Evolutionary conservation across 2,329 filamentous ascomycete genomes (phyloP), one percentile per base, ranked within the genome.

Genomic region (Chrysoporthe puriensis): DNA sequence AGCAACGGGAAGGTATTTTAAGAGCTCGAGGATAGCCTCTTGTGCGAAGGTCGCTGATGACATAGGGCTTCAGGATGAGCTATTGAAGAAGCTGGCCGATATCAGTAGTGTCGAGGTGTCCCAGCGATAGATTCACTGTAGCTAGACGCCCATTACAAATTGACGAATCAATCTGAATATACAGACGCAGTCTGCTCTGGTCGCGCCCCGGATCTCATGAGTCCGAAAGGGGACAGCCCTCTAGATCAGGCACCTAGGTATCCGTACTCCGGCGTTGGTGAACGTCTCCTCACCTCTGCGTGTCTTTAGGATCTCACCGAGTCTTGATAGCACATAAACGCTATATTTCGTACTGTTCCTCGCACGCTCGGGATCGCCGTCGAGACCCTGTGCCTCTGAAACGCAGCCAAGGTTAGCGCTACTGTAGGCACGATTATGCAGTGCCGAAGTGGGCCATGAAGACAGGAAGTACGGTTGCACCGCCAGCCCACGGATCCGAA

Each of bases 21-120:
- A 76, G 50, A 74, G 76, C 14, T 75, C 74, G 16, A 73, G 73
- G 64, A 73, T 76, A 71, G 69, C 66, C 18, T 73, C 68, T 40
- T 73, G 70, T 63, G 72, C 71, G 63, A 73, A 69, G 64, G 79
- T 70, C 46, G 78, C 75, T 16, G 72, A 77, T 26, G 80, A 84
- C 64, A 76, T 76, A 48, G 72, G 70, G 64, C 74, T 76, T 57
- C 85, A 86, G 72, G 80, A 85, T 14, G 74, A 74, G 70, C 72
- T 86, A 44, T 66, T 86, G 66, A 73, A 77, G 63, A 70, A 74
- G 16, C 69, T 80, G 66, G 76, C 74, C 46, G 70, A 73, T 21
- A 73, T 79, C 9, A 75, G 72, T 36, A 74, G 73, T 11, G 70
- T 75, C 42, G 32, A 52, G 9, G 46, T 69, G 1, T 69, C 69